Conservation (phyloP, 192 early-diverging fungal genomes). For the Backusella mclennaniae region DNA sequence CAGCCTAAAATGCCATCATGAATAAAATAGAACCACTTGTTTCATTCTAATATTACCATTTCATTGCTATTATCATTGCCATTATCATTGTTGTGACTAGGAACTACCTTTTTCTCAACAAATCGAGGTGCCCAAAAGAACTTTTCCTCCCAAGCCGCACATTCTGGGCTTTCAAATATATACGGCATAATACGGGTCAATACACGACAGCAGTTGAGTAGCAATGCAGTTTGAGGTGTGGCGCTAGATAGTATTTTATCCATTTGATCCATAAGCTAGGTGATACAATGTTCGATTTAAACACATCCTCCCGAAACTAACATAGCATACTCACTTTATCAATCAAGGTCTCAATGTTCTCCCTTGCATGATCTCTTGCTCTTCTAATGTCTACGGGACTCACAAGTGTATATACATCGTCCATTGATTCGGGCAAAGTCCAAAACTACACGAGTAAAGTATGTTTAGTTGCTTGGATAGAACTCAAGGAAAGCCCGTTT, state of each 20-base stretch:
- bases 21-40: background rate
- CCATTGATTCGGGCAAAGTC: constrained; percentile 67
- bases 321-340: constrained; percentile 51
- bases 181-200: constrained; percentile 84
- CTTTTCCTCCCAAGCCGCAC: constrained; percentile 50
- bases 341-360: constrained; percentile 77
- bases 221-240: constrained; percentile 45
- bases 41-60: background rate
- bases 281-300: background rate
- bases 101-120: background rate
- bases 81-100: background rate
- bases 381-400: constrained; percentile 78
- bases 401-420: constrained; percentile 87
- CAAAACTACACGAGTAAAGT: constrained; percentile 55
- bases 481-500: background rate
- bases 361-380: constrained; percentile 69
- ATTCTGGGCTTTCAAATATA: constrained; percentile 67
- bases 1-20: background rate
- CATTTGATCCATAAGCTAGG: constrained; percentile 46
- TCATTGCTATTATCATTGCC: background rate
- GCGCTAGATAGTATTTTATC: constrained; percentile 43
- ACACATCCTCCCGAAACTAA: too few relatives aligned
- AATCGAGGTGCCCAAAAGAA: constrained; percentile 59
- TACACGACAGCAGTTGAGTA: constrained; percentile 81
- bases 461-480: too few relatives aligned